Conservation (phyloP, 169 alveolate species). For the Theileria annulata region DNA sequence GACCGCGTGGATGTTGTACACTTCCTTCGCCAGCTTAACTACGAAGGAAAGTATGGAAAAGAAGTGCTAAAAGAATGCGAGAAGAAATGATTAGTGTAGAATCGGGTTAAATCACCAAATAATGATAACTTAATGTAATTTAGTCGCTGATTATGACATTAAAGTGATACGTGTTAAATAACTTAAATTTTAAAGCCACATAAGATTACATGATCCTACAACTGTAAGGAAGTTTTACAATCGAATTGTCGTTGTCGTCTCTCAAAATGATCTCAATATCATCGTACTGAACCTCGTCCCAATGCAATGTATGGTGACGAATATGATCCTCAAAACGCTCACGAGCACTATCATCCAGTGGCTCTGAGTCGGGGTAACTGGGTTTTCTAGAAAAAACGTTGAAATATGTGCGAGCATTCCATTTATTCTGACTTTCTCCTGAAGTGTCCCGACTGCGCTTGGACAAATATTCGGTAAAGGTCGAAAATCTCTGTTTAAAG, state of each 20-base stretch:
- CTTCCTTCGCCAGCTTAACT: conserved; percentile 73
- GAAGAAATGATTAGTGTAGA: not conserved
- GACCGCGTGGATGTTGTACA: conserved; percentile 81
- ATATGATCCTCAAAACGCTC: conserved; percentile 60
- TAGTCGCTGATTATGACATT: not conserved
- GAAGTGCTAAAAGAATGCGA: conserved; percentile 62
- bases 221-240: conserved; percentile 60
- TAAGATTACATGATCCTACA: conserved; percentile 55
- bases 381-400: conserved; percentile 20
- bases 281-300: conserved; percentile 69
- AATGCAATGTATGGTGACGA: conserved; percentile 46
- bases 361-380: not conserved
- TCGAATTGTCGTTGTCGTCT: conserved; percentile 47
- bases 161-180: not conserved
- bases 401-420: conserved; percentile 29
- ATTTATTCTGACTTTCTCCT: not conserved
- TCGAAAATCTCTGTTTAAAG: conserved; percentile 25
- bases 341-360: conserved; percentile 44
- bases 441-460: not conserved
- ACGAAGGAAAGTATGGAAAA: conserved; percentile 74
- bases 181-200: not conserved
- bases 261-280: conserved; percentile 54
- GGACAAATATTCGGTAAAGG: conserved; percentile 45
- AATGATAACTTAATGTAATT: not conserved
- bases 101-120: not conserved